Evolutionary conservation across 164 flowering plant species (phyloP).

Genomic region (Liriodendron chinense): DNA sequence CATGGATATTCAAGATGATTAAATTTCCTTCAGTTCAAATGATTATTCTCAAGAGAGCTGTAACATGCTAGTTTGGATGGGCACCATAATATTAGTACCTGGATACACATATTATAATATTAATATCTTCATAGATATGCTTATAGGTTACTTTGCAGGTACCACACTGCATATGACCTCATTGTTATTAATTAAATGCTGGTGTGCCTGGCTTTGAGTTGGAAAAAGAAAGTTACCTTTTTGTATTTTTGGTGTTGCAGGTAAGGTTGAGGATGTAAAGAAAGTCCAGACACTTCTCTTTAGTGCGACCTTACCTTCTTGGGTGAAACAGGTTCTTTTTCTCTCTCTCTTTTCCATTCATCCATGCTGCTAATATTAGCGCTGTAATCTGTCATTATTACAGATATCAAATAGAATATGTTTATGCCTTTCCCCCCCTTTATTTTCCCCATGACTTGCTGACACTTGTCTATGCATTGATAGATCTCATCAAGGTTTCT

Average conservation of each 20-base stretch:
- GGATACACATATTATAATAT: not conserved
- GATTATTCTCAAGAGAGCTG: too few relatives aligned
- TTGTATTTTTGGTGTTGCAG: conserved; percentile 34
- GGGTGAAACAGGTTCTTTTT: conserved; percentile 75
- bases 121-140: not conserved
- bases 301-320: conserved; percentile 89
- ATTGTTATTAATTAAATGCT: too few relatives aligned
- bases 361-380: not conserved
- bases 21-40: too few relatives aligned
- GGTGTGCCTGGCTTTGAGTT: not conserved
- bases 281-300: conserved; percentile 96
- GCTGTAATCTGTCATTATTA: not conserved
- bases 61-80: too few relatives aligned
- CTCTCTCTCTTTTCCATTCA: not conserved
- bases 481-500: conserved; percentile 80
- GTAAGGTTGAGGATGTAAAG: conserved; percentile 74
- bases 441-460: not conserved
- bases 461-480: conserved; percentile 10
- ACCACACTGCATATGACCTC: not conserved
- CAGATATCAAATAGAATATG: not conserved
- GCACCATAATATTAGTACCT: too few relatives aligned
- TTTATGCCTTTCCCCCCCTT: not conserved
- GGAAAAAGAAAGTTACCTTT: not conserved
- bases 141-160: not conserved
- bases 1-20: too few relatives aligned